Evolutionary conservation across 305 asterid genomes (phyloP), one percentile per base, ranked within the genome.

Genomic region (Solanum hybrid): DNA sequence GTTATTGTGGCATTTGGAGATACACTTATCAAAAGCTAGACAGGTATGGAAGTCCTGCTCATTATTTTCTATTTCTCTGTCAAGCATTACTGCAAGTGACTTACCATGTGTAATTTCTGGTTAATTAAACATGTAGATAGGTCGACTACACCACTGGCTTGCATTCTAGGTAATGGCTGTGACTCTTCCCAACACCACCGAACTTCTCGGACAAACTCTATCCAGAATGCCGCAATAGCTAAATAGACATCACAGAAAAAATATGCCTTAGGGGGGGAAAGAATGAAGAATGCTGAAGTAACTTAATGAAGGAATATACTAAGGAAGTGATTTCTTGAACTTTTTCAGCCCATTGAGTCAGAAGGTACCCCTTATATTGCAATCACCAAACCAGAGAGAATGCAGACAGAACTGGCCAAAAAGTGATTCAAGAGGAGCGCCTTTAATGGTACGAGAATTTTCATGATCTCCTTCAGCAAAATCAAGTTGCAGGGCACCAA

Each of bases 151-250:
- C 98, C 97, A 89, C 85, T 90, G 91, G 93, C 81, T 38, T 95
- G 96, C 97, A 96, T 94, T 93, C 98, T 94, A 88, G 99, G 98
- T 93, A 98, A 92, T 33, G 96, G 95, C 92, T 98, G 99, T 84
- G 96, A 95, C 93, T 98, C 99, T 93, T 98, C 99, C 99, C 99
- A 98, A 91, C 95, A 98, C 99, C 99, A 98, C 79, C 98, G 97
- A 89, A 98, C 95, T 93, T 98, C 99, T 24, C 98, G 96, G 89
- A 94, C 97, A 93, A 97, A 97, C 95, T 97, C 99, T 90, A 97
- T 97, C 99, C 99, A 97, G 88, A 97, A 98, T 89, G 97, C 97
- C 33, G 98, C 96, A 92, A 97, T 96, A 85, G 99, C 99, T 97
- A 93, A 93, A 87, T 77, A 92, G 83, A 92, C 20, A 82, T 89